Conservation (phyloP, 2,329 filamentous ascomycete genomes). For the Fonsecaea monophora region DNA sequence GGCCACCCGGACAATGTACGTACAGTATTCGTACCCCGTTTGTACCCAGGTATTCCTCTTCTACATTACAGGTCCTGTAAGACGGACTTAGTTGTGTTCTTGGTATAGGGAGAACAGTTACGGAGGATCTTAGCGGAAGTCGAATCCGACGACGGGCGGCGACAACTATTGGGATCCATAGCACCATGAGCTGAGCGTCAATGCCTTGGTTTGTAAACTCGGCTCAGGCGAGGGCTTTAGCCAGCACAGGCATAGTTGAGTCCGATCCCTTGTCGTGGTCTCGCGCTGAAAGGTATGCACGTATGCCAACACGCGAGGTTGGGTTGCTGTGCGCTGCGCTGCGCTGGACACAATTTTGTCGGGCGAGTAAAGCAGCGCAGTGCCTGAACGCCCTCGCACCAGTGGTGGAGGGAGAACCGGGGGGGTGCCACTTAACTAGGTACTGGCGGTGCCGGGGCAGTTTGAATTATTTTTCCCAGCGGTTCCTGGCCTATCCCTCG, state of each 20-base stretch:
- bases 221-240: neutral
- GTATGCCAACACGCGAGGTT: neutral
- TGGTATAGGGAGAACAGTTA: neutral
- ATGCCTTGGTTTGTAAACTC: neutral
- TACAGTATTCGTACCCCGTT: neutral
- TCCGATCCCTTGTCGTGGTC: neutral
- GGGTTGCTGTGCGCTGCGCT: neutral
- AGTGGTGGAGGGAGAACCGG: slow-evolving; percentile 14
- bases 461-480: slow-evolving; percentile 17
- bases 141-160: neutral
- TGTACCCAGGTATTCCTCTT: no score
- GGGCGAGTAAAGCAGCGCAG: slow-evolving; percentile 16
- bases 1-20: slow-evolving; percentile 6
- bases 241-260: neutral
- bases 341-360: neutral
- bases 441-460: slow-evolving; percentile 4
- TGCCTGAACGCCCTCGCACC: slow-evolving; percentile 18
- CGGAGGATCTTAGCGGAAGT: slow-evolving; percentile 5
- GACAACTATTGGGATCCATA: slow-evolving; percentile 4
- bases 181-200: slow-evolving; percentile 2
- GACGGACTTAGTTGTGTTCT: slow-evolving; percentile 1
- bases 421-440: neutral
- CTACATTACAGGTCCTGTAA: neutral
- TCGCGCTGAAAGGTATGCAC: neutral
- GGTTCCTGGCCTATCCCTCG: slow-evolving; percentile 28